Base-by-base conservation (phyloP, 2,329 filamentous ascomycete species). In the Calonectria henricotiae region DNA sequence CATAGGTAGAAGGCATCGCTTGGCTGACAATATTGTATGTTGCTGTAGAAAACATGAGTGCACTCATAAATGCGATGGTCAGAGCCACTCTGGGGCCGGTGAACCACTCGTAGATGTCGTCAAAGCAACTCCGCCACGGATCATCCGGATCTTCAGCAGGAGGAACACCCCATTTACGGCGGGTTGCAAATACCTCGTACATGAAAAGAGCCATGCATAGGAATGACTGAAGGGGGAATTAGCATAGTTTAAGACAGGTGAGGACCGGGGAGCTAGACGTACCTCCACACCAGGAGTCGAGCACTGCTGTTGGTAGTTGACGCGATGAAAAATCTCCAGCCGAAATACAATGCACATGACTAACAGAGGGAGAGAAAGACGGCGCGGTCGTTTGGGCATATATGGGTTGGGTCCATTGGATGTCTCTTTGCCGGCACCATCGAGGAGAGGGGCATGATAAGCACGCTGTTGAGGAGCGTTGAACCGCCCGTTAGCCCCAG, bases 231-330 rank as follows among this genome's bases (percentile, higher is more conserved):
- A 17, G 6, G 20, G 12, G 35, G 17, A n/a, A 4, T 35, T 67
- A 39, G 71, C 67, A 73, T 11, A 75, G 62, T 61, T 15, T 32
- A 39, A 17, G 17, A 51, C 12, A 20, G 49, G 47, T 3, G n/a
- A 12, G 15, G 15, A 5, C 13, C 15, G 15, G 13, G 43, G n/a
- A 15, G 41, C 4, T 15, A 5, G 35, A 39, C 76, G 70, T 72
- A 82, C 87, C 83, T 89, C 86, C 17, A 89, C 73, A 3, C 87
- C 87, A 23, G 84, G 80, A 13, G 78, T 80, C 7, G 86, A 82
- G 74, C 88, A 90, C 77, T 89, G 87, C 41, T 87, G 83, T 68
- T 86, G 82, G 30, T 80, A 78, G 15, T 85, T 82, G 1, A 88
- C 83, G 37, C 78, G 80, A 62, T 87, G 83, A 41, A 86, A 85